A percentile compares a stretch with the other conserved stretches of the same genome.
These are phyloP conservation scores for Eucalyptus viminalis DNA, from an alignment of 345 rosid species.

Conservation along the genomic window DNA sequence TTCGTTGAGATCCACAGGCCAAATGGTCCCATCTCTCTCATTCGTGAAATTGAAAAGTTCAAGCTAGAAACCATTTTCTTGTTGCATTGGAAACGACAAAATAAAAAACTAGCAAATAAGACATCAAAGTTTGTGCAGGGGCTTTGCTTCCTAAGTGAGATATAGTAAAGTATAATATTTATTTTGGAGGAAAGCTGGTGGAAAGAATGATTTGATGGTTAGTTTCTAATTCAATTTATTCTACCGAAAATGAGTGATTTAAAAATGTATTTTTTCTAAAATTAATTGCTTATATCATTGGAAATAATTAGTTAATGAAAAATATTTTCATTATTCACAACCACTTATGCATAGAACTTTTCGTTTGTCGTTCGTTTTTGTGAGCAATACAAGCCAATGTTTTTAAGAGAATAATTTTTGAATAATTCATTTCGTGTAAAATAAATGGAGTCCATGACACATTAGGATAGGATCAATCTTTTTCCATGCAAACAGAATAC, in stretches of 20 bases:
- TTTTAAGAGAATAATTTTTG: not conserved
- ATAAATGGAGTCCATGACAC: not conserved
- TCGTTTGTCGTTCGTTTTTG: rapidly evolving
- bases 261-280: rapidly evolving
- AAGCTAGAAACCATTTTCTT: not conserved
- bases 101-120: not conserved
- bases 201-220: not conserved
- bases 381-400: no score
- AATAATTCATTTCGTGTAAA: not conserved
- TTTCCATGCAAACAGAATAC: not conserved
- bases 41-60: not conserved
- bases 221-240: not conserved
- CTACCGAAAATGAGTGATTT: rapidly evolving
- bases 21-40: not conserved
- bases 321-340: not conserved
- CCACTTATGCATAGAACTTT: rapidly evolving
- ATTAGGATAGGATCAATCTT: not conserved
- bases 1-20: not conserved
- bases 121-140: not conserved
- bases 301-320: not conserved
- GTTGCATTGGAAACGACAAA: not conserved
- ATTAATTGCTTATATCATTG: rapidly evolving
- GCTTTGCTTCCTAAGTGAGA: not conserved
- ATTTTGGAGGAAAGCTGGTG: not conserved
- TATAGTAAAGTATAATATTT: not conserved